Base-by-base conservation (phyloP, 2,329 filamentous ascomycete species). In the Cadophora luteo-olivacea region DNA sequence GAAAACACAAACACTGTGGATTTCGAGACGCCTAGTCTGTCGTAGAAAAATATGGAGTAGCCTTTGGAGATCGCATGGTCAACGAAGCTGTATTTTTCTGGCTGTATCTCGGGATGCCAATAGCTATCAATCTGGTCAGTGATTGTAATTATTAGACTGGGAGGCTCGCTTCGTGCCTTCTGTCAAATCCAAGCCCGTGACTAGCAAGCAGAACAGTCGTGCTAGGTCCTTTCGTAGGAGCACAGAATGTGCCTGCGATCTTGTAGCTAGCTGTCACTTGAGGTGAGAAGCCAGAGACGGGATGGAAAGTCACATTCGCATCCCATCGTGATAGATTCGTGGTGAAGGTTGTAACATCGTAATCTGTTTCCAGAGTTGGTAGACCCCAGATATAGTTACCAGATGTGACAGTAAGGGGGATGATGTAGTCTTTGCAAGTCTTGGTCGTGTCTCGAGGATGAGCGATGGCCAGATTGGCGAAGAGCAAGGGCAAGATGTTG, bases 31-130 rank as follows among this genome's bases (percentile, higher is more conserved):
- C 78, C 79, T 2, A 80, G 72, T 32, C 79, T 75, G 68, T 80
- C 78, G 65, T 80, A 80, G 62, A 73, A 77, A 66, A 79, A 79
- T 8, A 79, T 74, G 11, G 78, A 78, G 61, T 80, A 80, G 6
- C 77, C 78, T 61, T 76, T 72, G n/a, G 63, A 61, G 2, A 77
- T 68, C 1, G 74, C 77, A 65, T 67, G 73, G 66, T 80, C 75
- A 9, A 79, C 78, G 66, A 80, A 80, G 62, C 77, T 80, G 70
- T 79, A 81, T 25, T 74, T 69, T 3, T 72, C 69, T 16, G 75
- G 72, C 54, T 74, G 64, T 33, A 74, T 75, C 6, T 72, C 67
- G 16, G 41, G 16, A 45, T 16, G 36, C 36, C 36, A 38, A 9
- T 38, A 38, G 8, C 36, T 38, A 14, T 14, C 8, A 38, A 14